Evolutionary conservation across 2,329 filamentous ascomycete genomes (phyloP), one percentile per base, ranked within the genome.

Genomic region (Fusarium sp.): DNA sequence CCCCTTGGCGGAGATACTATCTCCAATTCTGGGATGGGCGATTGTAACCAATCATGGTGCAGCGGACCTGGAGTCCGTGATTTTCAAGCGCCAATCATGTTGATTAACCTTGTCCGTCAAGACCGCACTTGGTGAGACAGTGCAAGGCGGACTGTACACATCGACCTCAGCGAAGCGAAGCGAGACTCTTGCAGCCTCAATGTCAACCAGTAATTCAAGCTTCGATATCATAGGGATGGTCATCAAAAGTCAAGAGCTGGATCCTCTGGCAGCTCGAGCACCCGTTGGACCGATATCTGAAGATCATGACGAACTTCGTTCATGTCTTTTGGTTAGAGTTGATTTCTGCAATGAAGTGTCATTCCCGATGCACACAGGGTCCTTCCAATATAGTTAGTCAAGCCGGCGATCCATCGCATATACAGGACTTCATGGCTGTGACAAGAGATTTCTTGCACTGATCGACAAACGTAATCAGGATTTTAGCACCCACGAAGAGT

Each of bases 391-490:
- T n/a, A 13, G 31, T 35, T 47, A 26, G 31, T 12, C 33, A 9
- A 9, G n/a, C 33, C 31, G 9, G n/a, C 9, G 36, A 22, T 52
- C 18, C 49, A 22, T 22, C 33, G 2, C 9, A 8, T 24, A 0
- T 24, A 0, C 13, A 6, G 36, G 20, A 59, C 15, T 24, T 24
- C 14, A 31, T 31, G 28, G n/a, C 20, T 47, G 45, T 39, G 28
- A 49, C 18, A 42, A 44, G 55, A 69, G 41, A 45, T 28, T 49
- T 68, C 39, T 67, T 33, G 17, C 22, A 48, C 17, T 54, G 67
- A 70, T 70, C 67, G 66, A n/a, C 66, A 70, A 36, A 17, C 39
- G 4, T 15, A 51, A 70, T 49, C 66, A 42, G 59, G 66, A 70
- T 66, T 47, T 38, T 18, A 14, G 11, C 18, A 12, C 3, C 45